Conservation (phyloP, 2,329 filamentous ascomycete species). For the Verticillium tricorpus region DNA sequence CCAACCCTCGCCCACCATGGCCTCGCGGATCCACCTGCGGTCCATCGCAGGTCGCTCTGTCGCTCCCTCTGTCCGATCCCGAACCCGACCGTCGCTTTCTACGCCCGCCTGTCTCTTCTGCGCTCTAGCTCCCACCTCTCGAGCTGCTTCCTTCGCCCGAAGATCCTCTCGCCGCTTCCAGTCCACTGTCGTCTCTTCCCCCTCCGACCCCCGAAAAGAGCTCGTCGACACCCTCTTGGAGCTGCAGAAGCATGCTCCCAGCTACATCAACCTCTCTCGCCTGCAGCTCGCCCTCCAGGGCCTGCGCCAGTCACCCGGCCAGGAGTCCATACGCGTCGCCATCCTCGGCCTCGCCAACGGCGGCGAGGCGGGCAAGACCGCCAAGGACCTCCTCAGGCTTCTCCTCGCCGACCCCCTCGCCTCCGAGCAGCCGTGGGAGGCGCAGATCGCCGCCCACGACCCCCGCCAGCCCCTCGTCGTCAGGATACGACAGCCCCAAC, state of each 20-base stretch:
- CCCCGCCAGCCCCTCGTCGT: conserved; percentile 57
- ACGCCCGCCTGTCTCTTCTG: conserved; percentile 12
- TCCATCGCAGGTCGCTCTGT: conserved; percentile 16
- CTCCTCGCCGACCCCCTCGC: conserved; percentile 67
- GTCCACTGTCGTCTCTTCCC: conserved; percentile 3
- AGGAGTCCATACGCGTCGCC: conserved; percentile 55
- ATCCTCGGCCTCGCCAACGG: conserved; percentile 44
- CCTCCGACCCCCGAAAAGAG: conserved; percentile 38
- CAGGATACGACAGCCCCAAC: conserved; percentile 38
- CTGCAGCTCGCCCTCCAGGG: conserved; percentile 68
- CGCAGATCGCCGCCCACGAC: conserved; percentile 49
- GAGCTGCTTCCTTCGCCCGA: not conserved
- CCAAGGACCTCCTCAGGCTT: conserved; percentile 63
- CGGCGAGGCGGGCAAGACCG: conserved; percentile 38
- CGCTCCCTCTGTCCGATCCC: not conserved
- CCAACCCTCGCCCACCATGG: conserved; percentile 13
- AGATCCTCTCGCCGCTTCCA: conserved; percentile 10
- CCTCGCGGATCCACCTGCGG: conserved; percentile 24
- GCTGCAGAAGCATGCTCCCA: conserved; percentile 57
- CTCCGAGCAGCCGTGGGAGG: conserved; percentile 62
- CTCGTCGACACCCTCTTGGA: conserved; percentile 55
- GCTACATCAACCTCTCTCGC: conserved; percentile 62
- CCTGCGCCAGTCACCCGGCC: conserved; percentile 49
- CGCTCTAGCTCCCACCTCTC: conserved; percentile 6
- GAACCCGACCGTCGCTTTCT: not conserved